These are phyloP conservation scores for Clausena lansium DNA, from an alignment of 345 rosid genomes.

Conservation along the genomic window DNA sequence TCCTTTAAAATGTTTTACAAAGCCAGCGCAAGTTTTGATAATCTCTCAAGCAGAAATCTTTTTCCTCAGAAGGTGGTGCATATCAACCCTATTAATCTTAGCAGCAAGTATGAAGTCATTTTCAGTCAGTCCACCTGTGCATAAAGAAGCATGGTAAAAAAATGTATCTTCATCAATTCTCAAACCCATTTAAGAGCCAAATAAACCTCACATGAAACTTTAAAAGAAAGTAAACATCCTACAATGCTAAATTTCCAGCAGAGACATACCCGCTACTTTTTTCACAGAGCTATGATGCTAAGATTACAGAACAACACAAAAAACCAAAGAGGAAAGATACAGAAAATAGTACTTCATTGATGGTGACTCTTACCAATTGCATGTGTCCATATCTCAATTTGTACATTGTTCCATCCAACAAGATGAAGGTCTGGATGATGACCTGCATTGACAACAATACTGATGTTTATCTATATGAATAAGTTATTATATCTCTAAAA, in stretches of 20 bases:
- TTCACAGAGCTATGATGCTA: neutral
- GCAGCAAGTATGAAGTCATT: constrained; percentile 95
- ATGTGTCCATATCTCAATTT: constrained; percentile 93
- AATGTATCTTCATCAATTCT: neutral
- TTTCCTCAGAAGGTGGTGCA: constrained; percentile 63
- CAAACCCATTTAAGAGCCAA: neutral
- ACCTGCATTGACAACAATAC: constrained; percentile 45
- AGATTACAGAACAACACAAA: neutral
- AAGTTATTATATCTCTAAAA: neutral
- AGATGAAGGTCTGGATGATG: constrained; percentile 99
- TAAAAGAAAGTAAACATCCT: neutral
- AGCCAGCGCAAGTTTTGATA: neutral
- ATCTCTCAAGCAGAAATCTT: constrained; percentile 25
- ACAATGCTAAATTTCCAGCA: neutral
- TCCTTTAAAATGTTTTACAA: neutral
- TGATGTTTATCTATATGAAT: constrained; percentile 9
- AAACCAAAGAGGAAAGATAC: neutral
- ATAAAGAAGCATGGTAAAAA: neutral
- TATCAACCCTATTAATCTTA: constrained; percentile 61
- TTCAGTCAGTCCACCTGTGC: constrained; percentile 75
- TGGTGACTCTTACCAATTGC: constrained; percentile 61
- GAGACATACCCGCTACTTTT: neutral
- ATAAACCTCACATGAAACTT: neutral
- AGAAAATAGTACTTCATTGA: neutral
- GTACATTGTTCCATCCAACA: constrained; percentile 92